phyloP scores from a whole-genome alignment of 768 basidiomycete genomes.

The Amanita thiersii region DNA sequence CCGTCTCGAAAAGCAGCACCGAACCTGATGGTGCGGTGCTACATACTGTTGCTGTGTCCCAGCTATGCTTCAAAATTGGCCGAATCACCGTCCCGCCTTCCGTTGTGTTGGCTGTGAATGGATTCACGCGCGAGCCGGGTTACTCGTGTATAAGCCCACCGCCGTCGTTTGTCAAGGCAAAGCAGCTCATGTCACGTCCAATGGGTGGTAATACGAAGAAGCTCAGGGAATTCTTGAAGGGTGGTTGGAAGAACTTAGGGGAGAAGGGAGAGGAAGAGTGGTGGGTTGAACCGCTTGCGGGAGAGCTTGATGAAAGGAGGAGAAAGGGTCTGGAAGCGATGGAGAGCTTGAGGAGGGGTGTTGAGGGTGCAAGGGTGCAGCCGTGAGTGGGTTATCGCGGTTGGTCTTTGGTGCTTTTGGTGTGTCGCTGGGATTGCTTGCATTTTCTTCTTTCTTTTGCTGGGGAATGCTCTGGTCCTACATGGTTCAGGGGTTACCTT shows the following conservation, averaged over 20 bases:
- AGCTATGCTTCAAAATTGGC: slow-evolving; percentile 60
- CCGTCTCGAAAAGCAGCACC: slow-evolving; percentile 10
- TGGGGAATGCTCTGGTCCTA: too few relatives aligned
- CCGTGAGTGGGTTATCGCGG: not conserved
- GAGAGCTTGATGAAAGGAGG: slow-evolving; percentile 26
- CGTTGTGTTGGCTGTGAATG: slow-evolving; percentile 51
- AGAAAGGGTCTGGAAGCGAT: slow-evolving; percentile 24
- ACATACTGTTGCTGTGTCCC: slow-evolving; percentile 58
- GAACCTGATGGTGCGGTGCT: slow-evolving; percentile 50
- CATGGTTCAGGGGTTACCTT: too few relatives aligned
- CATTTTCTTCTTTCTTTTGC: too few relatives aligned
- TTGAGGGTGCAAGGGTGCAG: slow-evolving; percentile 22
- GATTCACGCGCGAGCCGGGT: slow-evolving; percentile 25
- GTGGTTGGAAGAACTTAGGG: slow-evolving; percentile 52
- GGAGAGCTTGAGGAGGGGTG: slow-evolving; percentile 24
- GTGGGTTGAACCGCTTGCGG: slow-evolving; percentile 20
- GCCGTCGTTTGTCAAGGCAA: slow-evolving; percentile 39
- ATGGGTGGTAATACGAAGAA: slow-evolving; percentile 26
- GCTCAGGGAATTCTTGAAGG: slow-evolving; percentile 40
- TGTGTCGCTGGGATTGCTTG: not conserved
- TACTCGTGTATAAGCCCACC: slow-evolving; percentile 37
- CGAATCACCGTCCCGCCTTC: slow-evolving; percentile 69
- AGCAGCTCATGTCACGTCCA: slow-evolving; percentile 23
- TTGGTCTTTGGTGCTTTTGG: not conserved
- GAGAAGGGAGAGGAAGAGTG: slow-evolving; percentile 34